Conservation (phyloP, 106 monocot species). For the Dendrobium catenatum region DNA sequence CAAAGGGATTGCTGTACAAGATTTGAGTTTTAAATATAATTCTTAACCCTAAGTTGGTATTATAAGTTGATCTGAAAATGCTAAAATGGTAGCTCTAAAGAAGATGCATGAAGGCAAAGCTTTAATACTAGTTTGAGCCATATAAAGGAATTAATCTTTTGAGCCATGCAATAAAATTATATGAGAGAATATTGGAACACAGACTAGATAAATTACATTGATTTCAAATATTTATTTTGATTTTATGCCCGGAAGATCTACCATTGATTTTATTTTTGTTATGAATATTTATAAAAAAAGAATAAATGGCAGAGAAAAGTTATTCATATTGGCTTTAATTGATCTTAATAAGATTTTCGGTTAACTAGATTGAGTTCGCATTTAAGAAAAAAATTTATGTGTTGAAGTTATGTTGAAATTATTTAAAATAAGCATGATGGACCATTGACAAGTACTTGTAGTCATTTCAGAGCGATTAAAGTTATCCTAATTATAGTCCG, state of each 20-base stretch:
- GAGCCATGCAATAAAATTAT: neutral
- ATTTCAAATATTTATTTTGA: neutral
- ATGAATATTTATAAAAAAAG: neutral
- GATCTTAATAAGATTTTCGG: too few species aligned
- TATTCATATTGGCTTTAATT: too few species aligned
- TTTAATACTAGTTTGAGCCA: neutral
- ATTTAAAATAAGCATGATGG: neutral
- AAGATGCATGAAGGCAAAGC: neutral
- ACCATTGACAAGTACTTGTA: neutral
- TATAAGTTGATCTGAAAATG: neutral
- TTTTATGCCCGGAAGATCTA: neutral
- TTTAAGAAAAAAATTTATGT: neutral
- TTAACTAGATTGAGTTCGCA: neutral
- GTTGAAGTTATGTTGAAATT: neutral
- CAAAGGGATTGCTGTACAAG: neutral
- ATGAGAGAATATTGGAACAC: neutral
- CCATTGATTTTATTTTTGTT: neutral
- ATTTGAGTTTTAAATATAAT: neutral
- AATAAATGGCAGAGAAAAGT: neutral
- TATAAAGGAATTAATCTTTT: neutral
- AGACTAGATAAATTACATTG: neutral
- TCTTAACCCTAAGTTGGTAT: neutral
- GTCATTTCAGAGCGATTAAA: neutral
- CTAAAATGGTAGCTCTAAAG: neutral
- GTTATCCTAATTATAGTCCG: too few species aligned